Conservation (phyloP, 192 early-diverging fungal genomes). For the Coemansia sp. region DNA sequence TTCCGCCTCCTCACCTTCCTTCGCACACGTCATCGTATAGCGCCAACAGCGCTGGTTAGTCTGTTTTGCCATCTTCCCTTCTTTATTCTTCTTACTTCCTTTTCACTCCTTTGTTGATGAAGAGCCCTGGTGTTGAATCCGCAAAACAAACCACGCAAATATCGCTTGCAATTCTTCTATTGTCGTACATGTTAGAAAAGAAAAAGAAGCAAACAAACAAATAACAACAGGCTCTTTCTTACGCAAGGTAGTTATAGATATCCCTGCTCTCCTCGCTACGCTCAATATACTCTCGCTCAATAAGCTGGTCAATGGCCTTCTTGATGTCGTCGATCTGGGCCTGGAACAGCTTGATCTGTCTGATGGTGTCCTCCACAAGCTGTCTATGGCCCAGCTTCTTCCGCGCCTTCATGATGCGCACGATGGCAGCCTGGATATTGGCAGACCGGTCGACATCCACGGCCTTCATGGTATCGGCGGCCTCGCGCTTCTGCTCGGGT, state of each 20-base stretch:
- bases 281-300: slow-evolving; percentile 93
- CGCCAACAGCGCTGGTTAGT: slow-evolving; percentile 21
- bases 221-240: slow-evolving; percentile 13
- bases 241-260: slow-evolving; percentile 83
- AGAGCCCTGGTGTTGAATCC: no score
- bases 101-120: neutral
- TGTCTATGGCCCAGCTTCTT: slow-evolving; percentile 83
- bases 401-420: slow-evolving; percentile 99
- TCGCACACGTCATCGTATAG: slow-evolving; percentile 39
- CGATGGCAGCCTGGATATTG: slow-evolving; percentile 98
- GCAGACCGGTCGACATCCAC: slow-evolving; percentile 91
- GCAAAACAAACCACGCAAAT: no score
- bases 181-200: no score
- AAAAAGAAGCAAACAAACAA: no score
- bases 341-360: slow-evolving; percentile 87
- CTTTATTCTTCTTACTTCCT: neutral
- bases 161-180: no score
- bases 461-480: slow-evolving; percentile 87
- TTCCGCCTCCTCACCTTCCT: slow-evolving; percentile 22
- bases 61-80: neutral
- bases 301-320: slow-evolving; percentile 90
- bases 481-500: slow-evolving; percentile 87
- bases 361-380: slow-evolving; percentile 87
- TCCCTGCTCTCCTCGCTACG: slow-evolving; percentile 79
- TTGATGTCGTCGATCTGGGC: slow-evolving; percentile 91